Percentiles rank a stretch among this genome's conserved stretches.
These are phyloP conservation scores for Kazachstania viticola DNA, from an alignment of 805 yeast genomes.

Conservation along the genomic window DNA sequence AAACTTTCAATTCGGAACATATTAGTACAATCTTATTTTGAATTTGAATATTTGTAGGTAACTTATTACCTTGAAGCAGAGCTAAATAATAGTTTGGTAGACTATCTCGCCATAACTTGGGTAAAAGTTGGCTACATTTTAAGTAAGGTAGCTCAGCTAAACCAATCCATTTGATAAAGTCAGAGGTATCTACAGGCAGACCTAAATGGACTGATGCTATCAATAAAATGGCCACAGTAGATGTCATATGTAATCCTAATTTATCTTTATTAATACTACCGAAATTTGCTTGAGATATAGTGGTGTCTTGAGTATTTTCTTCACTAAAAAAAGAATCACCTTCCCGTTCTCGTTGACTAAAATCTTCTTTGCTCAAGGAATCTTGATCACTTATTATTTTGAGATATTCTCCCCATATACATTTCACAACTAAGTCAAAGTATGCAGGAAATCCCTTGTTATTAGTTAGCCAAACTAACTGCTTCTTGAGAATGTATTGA, in stretches of 20 bases:
- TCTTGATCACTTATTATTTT: slow-evolving; percentile 5
- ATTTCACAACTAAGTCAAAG: slow-evolving; percentile 27
- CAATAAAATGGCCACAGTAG: slow-evolving; percentile 34
- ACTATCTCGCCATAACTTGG: slow-evolving; percentile 27
- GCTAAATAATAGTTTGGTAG: slow-evolving; percentile 30
- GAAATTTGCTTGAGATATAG: slow-evolving; percentile 1
- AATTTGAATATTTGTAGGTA: slow-evolving; percentile 24
- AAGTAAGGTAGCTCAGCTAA: slow-evolving; percentile 40
- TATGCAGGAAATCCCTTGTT: slow-evolving; percentile 22
- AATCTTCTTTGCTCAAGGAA: not conserved
- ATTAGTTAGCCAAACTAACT: slow-evolving; percentile 32
- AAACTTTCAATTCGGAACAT: slow-evolving; percentile 6
- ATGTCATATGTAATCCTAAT: slow-evolving; percentile 12
- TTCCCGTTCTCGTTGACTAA: slow-evolving; percentile 2
- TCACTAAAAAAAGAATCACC: slow-evolving; percentile 1
- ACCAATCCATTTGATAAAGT: slow-evolving; percentile 33
- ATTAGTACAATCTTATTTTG: slow-evolving; percentile 2
- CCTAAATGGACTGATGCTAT: slow-evolving; percentile 37
- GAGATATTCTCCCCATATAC: slow-evolving; percentile 27
- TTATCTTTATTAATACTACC: not conserved
- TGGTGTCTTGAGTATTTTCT: slow-evolving; percentile 1
- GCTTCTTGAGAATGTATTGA: slow-evolving; percentile 41
- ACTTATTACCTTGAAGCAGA: slow-evolving; percentile 30
- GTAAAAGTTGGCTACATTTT: slow-evolving; percentile 31
- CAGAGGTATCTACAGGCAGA: slow-evolving; percentile 40